Conservation (phyloP, 208 protist species). For the Porcisia hertigi region DNA sequence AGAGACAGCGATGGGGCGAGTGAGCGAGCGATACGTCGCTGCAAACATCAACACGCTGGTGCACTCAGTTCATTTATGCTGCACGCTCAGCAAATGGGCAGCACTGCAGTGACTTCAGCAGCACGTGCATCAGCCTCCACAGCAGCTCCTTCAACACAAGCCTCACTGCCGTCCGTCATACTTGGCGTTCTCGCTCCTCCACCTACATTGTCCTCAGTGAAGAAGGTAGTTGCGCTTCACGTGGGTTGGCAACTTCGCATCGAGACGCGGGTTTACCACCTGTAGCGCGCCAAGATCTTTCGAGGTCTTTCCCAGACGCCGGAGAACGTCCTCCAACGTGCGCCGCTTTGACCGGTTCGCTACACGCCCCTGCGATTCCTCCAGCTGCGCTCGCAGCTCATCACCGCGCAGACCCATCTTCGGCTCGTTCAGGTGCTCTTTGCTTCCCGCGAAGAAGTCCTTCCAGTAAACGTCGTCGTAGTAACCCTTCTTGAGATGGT, state of each 20-base stretch:
- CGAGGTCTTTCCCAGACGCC: slow-evolving; percentile 77
- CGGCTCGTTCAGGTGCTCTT: slow-evolving; percentile 88
- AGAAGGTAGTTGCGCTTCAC: slow-evolving; percentile 86
- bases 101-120: not conserved
- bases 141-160: not conserved
- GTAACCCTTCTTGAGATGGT: slow-evolving; percentile 93
- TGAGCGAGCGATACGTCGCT: not conserved
- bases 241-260: slow-evolving; percentile 86
- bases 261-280: slow-evolving; percentile 82
- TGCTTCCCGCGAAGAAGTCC: slow-evolving; percentile 92
- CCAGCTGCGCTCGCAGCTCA: slow-evolving; percentile 78
- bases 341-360: slow-evolving; percentile 56
- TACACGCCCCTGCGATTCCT: slow-evolving; percentile 36
- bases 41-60: not conserved
- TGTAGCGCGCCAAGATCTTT: slow-evolving; percentile 82
- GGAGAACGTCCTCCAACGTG: slow-evolving; percentile 89
- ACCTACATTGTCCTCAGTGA: slow-evolving; percentile 43
- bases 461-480: slow-evolving; percentile 94
- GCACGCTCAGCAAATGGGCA: not conserved
- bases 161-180: not conserved
- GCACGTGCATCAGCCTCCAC: not conserved
- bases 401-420: slow-evolving; percentile 91
- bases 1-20: too few relatives aligned
- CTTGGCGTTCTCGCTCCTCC: not conserved
- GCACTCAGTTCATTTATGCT: not conserved